A percentile compares a stretch with the other conserved stretches of the same genome.
phyloP scores from a whole-genome alignment of 768 basidiomycete genomes.

The Termitomyces sp. region DNA sequence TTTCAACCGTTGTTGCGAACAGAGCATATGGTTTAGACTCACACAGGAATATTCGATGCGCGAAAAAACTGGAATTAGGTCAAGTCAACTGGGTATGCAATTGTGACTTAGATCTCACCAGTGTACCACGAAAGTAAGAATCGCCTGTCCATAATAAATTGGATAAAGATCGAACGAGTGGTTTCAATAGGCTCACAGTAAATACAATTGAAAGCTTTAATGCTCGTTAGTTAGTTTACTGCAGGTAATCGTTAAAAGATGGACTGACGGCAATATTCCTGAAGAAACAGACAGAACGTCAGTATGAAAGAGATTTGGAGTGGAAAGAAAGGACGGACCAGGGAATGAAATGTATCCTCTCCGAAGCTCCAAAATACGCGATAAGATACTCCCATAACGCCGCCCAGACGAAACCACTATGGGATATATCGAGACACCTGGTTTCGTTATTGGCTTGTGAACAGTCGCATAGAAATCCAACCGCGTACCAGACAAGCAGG shows the following conservation, averaged over 20 bases:
- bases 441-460: neutral
- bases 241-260: neutral
- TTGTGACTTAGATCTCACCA: constrained; percentile 23
- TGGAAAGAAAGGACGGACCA: neutral
- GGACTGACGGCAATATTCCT: constrained; percentile 17
- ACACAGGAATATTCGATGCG: constrained; percentile 29
- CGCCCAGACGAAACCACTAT: constrained; percentile 35
- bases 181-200: constrained; percentile 18
- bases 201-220: constrained; percentile 18
- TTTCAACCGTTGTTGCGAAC: neutral
- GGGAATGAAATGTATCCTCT: neutral
- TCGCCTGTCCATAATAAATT: constrained; percentile 21
- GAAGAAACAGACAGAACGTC: neutral
- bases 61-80: constrained; percentile 25
- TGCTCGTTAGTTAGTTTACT: neutral
- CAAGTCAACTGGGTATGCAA: neutral
- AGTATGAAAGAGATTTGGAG: neutral
- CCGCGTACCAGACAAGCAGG: constrained; percentile 12
- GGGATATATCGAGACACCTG: constrained; percentile 35
- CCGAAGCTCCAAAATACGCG: neutral
- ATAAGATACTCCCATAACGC: constrained; percentile 27
- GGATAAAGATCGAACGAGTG: too few relatives aligned
- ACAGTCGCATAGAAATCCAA: neutral
- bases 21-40: neutral
- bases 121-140: constrained; percentile 39